Evolutionary conservation across 495 filamentous ascomycete genomes (phyloP).

Genomic region (Copromyces sp.): DNA sequence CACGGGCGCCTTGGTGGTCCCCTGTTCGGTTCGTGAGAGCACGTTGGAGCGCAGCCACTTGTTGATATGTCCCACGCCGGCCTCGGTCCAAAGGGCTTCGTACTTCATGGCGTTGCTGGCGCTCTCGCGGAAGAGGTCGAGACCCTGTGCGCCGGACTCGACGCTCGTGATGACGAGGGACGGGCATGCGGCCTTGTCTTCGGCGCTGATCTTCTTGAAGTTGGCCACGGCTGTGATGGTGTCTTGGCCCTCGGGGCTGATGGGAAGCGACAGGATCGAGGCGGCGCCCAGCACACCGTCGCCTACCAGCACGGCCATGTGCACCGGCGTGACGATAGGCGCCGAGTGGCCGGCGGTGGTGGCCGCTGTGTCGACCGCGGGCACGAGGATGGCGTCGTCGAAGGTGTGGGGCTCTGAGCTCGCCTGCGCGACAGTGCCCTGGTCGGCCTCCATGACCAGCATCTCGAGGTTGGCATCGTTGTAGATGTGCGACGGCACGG

Average conservation of each 20-base stretch:
- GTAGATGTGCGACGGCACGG: conserved; percentile 58
- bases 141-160: conserved; percentile 43
- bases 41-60: conserved; percentile 57
- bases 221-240: conserved; percentile 34
- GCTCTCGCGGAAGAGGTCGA: conserved; percentile 56
- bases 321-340: conserved; percentile 70
- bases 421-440: conserved; percentile 33
- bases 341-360: conserved; percentile 49
- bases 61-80: conserved; percentile 52
- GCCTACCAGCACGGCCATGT: conserved; percentile 67
- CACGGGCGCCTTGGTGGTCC: conserved; percentile 48
- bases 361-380: conserved; percentile 56
- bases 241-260: conserved; percentile 18
- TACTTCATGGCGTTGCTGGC: conserved; percentile 57
- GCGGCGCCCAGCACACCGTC: conserved; percentile 46
- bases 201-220: conserved; percentile 23
- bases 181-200: conserved; percentile 23
- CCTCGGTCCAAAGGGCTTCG: conserved; percentile 63
- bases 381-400: conserved; percentile 57
- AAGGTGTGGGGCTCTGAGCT: conserved; percentile 16
- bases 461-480: conserved; percentile 66
- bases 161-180: conserved; percentile 27
- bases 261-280: conserved; percentile 27
- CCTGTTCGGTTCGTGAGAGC: conserved; percentile 22
- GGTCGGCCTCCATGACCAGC: conserved; percentile 49